Evolutionary conservation across 2,329 filamentous ascomycete genomes (phyloP).

Genomic region (Endothia cerciana): DNA sequence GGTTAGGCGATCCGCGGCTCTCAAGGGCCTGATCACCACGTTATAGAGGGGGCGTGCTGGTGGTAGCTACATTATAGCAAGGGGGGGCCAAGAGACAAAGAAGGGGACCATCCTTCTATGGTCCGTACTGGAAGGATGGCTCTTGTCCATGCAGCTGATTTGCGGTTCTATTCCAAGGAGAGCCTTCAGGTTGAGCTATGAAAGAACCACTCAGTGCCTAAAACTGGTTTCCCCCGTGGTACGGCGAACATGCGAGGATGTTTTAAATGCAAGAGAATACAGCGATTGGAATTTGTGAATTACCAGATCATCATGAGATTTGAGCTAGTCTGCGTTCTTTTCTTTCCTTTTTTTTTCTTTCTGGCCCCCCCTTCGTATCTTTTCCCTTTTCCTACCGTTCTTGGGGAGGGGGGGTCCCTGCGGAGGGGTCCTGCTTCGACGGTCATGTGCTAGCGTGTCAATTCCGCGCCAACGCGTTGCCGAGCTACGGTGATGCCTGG

Average conservation of each 20-base stretch:
- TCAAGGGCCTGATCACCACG: background rate
- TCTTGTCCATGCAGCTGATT: background rate
- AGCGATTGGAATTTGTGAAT: too few relatives aligned
- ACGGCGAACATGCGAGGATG: too few relatives aligned
- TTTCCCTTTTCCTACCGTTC: too few relatives aligned
- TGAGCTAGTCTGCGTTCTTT: too few relatives aligned
- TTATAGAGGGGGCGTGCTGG: background rate
- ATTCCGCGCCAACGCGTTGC: constrained; percentile 13
- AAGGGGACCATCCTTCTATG: background rate
- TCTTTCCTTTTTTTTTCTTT: too few relatives aligned
- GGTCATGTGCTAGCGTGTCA: constrained; percentile 20
- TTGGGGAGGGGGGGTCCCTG: background rate
- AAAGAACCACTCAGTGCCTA: background rate
- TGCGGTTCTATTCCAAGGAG: background rate
- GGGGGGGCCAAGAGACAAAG: background rate
- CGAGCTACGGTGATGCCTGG: constrained; percentile 4
- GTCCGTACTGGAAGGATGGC: background rate
- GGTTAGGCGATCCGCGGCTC: background rate
- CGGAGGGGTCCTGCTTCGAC: too few relatives aligned
- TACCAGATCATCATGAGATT: too few relatives aligned
- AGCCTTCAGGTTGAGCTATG: background rate
- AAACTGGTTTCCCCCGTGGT: background rate
- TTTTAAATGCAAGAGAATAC: background rate
- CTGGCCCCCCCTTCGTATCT: background rate
- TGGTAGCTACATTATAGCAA: background rate